Evolutionary conservation across 2,329 filamentous ascomycete species (phyloP), one percentile per base, ranked within the genome.

Genomic region (Beauveria scarabaeidicola): DNA sequence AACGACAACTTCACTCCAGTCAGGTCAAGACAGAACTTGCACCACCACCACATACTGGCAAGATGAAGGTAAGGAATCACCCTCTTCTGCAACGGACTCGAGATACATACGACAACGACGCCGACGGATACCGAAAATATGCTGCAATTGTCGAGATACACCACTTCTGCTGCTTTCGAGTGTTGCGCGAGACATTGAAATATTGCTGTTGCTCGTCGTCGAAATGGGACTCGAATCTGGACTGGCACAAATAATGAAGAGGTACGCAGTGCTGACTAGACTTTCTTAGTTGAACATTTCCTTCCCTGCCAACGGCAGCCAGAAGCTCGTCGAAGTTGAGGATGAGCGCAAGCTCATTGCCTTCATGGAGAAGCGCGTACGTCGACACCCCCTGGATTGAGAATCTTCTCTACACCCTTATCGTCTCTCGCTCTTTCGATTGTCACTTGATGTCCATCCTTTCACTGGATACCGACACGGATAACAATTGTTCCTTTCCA

Each of bases 291-390:
- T 85, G 78, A 85, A 85, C 81, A 83, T 85, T 73, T 82, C 79
- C 72, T 96, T 92, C 88, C 94, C 94, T 82, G 91, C 93, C 87
- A 97, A 97, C 83, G 94, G 94, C 87, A 94, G 91, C 76, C 94
- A 99, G 81, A 99, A 99, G 86, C 86, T 99, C 77, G 88, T 99
- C 83, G 95, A 99, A 72, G 82, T 99, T 73, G 94, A 99, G 76
- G 95, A 99, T 89, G 95, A 99, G 82, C 91, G 92, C 82, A 97
- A 96, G 87, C 87, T 97, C 78, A 89, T 91, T 78, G 85, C 94
- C 82, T 97, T 97, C 87, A 92, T 96, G 88, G 94, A 97, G 80
- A 92, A 92, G 86, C 90, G 90, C 81, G 89, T 89, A 86, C 76
- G 85, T 84, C 67, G 61, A 66, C 61, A 58, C 41, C 58, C 29